phyloP scores from a whole-genome alignment of 139 green algal species.

The Chlamydomonas sphaeroides region DNA sequence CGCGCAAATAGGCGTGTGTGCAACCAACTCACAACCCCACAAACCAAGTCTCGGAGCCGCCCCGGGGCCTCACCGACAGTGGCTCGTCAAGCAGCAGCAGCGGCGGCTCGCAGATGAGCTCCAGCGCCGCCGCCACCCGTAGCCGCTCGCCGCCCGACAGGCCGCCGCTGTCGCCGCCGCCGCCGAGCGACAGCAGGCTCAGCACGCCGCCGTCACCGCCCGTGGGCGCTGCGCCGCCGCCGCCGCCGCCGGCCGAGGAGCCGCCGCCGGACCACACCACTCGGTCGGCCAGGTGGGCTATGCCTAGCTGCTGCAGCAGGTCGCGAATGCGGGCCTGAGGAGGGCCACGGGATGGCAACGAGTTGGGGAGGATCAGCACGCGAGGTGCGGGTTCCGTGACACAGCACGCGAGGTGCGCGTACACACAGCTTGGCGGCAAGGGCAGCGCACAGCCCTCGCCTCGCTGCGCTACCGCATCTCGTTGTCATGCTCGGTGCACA shows the following conservation, averaged over 20 bases:
- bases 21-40: too few species aligned
- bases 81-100: conserved; percentile 76
- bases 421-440: too few species aligned
- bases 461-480: too few species aligned
- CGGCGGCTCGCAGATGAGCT: conserved; percentile 73
- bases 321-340: conserved; percentile 1
- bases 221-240: background rate
- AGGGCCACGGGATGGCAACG: conserved; percentile 21
- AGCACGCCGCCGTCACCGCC: background rate
- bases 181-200: too few species aligned
- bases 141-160: conserved; percentile 67
- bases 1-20: too few species aligned
- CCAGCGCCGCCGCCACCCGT: conserved; percentile 80
- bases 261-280: conserved; percentile 8
- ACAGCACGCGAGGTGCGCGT: too few species aligned
- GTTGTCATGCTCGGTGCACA: too few species aligned
- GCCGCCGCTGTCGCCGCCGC: conserved; percentile 48
- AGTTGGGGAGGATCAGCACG: too few species aligned
- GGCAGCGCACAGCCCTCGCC: too few species aligned
- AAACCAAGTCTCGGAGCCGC: too few species aligned
- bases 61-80: too few species aligned
- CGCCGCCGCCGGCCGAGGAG: background rate
- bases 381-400: too few species aligned
- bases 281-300: conserved; percentile 29
- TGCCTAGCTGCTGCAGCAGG: conserved; percentile 38